Conservation (phyloP, 106 monocot species). For the Xerophyta viscosa region DNA sequence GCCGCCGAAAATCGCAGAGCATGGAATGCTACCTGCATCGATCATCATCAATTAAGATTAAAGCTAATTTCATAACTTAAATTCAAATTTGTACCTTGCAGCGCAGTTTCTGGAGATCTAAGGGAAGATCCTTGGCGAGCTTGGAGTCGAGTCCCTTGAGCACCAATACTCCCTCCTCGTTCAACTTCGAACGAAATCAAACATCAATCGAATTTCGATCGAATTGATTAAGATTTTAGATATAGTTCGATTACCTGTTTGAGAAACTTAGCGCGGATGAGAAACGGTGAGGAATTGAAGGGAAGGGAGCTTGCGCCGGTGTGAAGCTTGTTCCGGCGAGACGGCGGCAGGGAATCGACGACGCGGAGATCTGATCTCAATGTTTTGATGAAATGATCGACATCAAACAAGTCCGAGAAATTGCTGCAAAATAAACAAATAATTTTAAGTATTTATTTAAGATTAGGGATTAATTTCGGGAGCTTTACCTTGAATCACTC, state of each 20-base stretch:
- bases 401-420: conserved; percentile 33
- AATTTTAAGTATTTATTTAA: too few species aligned
- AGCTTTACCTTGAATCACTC: conserved; percentile 22
- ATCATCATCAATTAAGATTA: too few species aligned
- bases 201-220: too few species aligned
- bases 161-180: conserved; percentile 15
- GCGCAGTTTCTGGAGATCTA: conserved; percentile 34
- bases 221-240: too few species aligned
- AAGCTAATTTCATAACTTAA: background rate
- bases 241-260: conserved; percentile 16
- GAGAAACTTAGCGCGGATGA: conserved; percentile 16
- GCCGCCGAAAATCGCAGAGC: conserved; percentile 21
- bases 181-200: conserved; percentile 9
- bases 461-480: too few species aligned
- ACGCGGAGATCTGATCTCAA: conserved; percentile 19
- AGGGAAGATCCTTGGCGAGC: conserved; percentile 23
- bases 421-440: conserved; percentile 10
- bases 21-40: conserved; percentile 31
- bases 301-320: conserved; percentile 3
- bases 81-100: conserved; percentile 45
- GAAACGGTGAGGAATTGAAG: conserved; percentile 10
- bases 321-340: background rate
- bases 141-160: conserved; percentile 25
- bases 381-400: conserved; percentile 26
- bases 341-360: conserved; percentile 12